Evolutionary conservation across 1,139 yeast species (phyloP), one percentile per base, ranked within the genome.

Genomic region (Blastobotrys arbuscula): DNA sequence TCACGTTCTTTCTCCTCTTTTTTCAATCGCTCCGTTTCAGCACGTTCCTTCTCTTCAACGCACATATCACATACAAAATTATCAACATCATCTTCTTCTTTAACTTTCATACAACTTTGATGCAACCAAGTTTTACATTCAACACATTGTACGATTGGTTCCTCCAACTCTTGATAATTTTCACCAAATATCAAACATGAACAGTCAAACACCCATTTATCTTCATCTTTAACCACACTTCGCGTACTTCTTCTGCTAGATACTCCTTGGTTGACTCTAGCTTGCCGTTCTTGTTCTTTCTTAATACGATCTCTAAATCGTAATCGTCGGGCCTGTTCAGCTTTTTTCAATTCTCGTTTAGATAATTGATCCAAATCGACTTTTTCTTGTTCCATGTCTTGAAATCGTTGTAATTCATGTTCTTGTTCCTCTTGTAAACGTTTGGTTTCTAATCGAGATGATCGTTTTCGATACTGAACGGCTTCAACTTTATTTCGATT

Each of bases 111-210:
- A 53, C 74, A 71, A 41, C 60, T 63, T 37, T 69, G 62, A 52
- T 71, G 75, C 61, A 70, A 67, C 75, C 75, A 71, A 45, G 72
- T 66, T 19, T 61, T 64, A 53, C 75, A 71, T 48, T 64, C 54
- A 31, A 67, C 72, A 53, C 75, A 71, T 39, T 62, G 64, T 23
- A 71, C 65, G 37, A 66, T 55, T 45, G 64, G 60, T 31, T 57
- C 62, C 7, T 72, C 62, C 9, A 72, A 73, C 43, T 71, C 75
- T 42, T 68, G 72, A 52, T 65, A 69, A 53, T 70, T 70, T 39
- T 62, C 63, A 36, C 73, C 72, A 47, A 61, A 59, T 13, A 62
- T 60, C 13, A 74, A 74, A 53, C 75, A 71, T 34, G 58, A 53
- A 50, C 75, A 71, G 49, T 71, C 74, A 57, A 71, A 71, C 33